A percentile compares a stretch with the other conserved stretches of the same genome.
Evolutionary conservation across 257 asterid genomes (phyloP).

Genomic region (Scutellaria baicalensis): DNA sequence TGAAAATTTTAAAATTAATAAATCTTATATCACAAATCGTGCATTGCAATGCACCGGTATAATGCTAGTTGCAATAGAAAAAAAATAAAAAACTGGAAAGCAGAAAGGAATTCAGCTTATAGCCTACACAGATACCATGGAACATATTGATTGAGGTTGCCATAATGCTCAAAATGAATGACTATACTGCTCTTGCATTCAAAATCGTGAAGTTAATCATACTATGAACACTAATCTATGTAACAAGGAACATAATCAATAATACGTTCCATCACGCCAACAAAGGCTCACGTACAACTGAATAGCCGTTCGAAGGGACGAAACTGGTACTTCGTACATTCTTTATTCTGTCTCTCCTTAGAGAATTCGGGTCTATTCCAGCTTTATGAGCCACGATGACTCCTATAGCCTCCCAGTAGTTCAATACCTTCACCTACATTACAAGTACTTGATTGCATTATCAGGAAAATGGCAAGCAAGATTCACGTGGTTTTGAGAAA

Average conservation of each 20-base stretch:
- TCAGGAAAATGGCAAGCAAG: too few species aligned
- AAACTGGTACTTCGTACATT: conserved; percentile 24
- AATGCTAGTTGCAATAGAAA: too few species aligned
- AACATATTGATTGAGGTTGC: too few species aligned
- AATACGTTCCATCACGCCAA: not conserved
- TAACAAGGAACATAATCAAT: not conserved
- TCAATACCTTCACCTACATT: conserved; percentile 67
- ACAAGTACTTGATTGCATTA: not conserved
- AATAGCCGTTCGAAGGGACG: conserved; percentile 29
- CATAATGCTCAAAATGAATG: too few species aligned
- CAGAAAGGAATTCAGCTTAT: too few species aligned
- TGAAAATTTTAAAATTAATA: too few species aligned
- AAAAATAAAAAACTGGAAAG: too few species aligned
- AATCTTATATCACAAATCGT: too few species aligned
- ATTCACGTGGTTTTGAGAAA: too few species aligned
- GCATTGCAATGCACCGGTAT: too few species aligned
- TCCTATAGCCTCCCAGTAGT: conserved; percentile 96
- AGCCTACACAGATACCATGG: too few species aligned
- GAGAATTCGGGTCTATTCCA: conserved; percentile 72
- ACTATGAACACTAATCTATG: not conserved
- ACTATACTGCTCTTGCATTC: not conserved
- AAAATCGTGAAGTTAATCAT: too few species aligned
- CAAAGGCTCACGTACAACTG: conserved; percentile 6
- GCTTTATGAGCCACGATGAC: conserved; percentile 88
- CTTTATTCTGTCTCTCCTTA: conserved; percentile 51